These are phyloP conservation scores for Backusella liffmaniae DNA, from an alignment of 192 early-diverging fungal species.

Conservation along the genomic window DNA sequence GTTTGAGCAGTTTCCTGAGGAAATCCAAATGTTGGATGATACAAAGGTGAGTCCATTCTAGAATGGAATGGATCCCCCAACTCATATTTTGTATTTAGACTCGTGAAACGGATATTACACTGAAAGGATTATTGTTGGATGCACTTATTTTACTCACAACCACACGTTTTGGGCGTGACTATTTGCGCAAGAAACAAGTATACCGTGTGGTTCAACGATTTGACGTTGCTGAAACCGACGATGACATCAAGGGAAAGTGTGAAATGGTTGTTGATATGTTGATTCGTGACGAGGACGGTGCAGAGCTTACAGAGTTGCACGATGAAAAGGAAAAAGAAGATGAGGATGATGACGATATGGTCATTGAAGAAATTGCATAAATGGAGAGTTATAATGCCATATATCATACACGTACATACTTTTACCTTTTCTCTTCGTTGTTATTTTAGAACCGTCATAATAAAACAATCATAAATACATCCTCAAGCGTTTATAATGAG, in stretches of 20 bases:
- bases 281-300: constrained; percentile 68
- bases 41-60: constrained; percentile 48
- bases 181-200: constrained; percentile 74
- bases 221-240: constrained; percentile 75
- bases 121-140: constrained; percentile 79
- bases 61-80: neutral
- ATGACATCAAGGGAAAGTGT: constrained; percentile 65
- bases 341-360: constrained; percentile 32
- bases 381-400: neutral
- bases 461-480: too few relatives aligned
- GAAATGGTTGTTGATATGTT: constrained; percentile 84
- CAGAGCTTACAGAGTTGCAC: constrained; percentile 23
- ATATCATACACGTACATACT: neutral
- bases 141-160: constrained; percentile 75
- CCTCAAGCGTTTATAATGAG: too few relatives aligned
- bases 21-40: constrained; percentile 80
- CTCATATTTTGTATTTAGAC: constrained; percentile 29
- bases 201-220: constrained; percentile 86
- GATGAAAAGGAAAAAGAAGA: constrained; percentile 8
- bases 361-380: constrained; percentile 43
- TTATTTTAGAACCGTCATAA: neutral
- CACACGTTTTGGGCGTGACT: constrained; percentile 75
- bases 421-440: neutral
- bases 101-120: constrained; percentile 75
- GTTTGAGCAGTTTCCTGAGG: constrained; percentile 91